Evolutionary conservation across 2,329 filamentous ascomycete genomes (phyloP).

Genomic region (Fusarium cyanostomum): DNA sequence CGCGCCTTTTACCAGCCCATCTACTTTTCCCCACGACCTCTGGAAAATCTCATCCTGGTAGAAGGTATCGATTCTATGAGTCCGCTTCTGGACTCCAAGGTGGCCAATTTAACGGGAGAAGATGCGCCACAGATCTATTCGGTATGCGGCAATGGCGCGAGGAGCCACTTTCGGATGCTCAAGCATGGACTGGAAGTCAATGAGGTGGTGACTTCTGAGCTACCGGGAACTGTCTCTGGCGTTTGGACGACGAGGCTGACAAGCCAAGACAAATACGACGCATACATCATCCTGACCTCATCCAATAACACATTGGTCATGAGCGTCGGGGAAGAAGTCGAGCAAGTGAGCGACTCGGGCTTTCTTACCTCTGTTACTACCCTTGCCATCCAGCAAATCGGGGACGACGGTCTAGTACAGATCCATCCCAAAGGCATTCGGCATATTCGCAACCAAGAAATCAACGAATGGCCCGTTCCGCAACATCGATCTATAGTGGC

Average conservation of each 20-base stretch:
- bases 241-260: slow-evolving; percentile 96
- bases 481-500: slow-evolving; percentile 95
- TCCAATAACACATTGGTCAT: slow-evolving; percentile 89
- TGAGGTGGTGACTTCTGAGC: slow-evolving; percentile 93
- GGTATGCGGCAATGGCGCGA: slow-evolving; percentile 85
- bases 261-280: slow-evolving; percentile 84
- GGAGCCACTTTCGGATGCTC: slow-evolving; percentile 89
- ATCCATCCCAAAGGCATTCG: slow-evolving; percentile 97
- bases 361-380: slow-evolving; percentile 91
- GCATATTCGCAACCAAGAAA: slow-evolving; percentile 79
- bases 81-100: slow-evolving; percentile 88
- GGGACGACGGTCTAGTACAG: slow-evolving; percentile 91
- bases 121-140: slow-evolving; percentile 98
- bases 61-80: slow-evolving; percentile 91
- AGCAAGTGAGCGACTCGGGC: slow-evolving; percentile 92
- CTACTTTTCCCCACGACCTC: slow-evolving; percentile 83
- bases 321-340: slow-evolving; percentile 95
- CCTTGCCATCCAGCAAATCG: slow-evolving; percentile 90
- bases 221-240: slow-evolving; percentile 86
- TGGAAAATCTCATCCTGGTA: slow-evolving; percentile 85
- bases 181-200: slow-evolving; percentile 94
- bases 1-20: slow-evolving; percentile 76
- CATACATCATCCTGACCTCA: slow-evolving; percentile 95
- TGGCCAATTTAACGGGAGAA: slow-evolving; percentile 89
- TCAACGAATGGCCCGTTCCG: slow-evolving; percentile 94